These are phyloP conservation scores for Fusarium euwallaceae DNA, from an alignment of 2,329 filamentous ascomycete genomes.

Conservation along the genomic window DNA sequence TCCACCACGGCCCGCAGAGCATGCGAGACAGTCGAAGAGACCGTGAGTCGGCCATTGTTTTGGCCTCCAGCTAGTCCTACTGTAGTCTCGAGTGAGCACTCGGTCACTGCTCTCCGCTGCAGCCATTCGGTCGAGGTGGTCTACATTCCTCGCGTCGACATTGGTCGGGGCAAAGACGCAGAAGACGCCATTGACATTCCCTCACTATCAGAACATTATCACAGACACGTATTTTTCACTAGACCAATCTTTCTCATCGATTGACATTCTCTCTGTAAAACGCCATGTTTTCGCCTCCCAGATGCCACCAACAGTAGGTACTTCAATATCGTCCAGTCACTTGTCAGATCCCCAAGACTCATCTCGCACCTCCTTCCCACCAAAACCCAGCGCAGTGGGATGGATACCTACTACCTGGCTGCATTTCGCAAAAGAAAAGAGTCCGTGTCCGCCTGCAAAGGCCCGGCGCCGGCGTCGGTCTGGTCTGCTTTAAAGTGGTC, in stretches of 20 bases:
- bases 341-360: slow-evolving; percentile 32
- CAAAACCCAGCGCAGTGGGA: slow-evolving; percentile 28
- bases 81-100: too few species aligned
- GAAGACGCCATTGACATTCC: slow-evolving; percentile 26
- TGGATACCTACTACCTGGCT: slow-evolving; percentile 13
- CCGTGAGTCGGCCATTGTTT: neutral
- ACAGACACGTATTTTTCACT: neutral
- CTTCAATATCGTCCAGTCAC: slow-evolving; percentile 3
- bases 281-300: neutral
- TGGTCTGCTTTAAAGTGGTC: neutral
- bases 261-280: neutral
- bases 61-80: neutral
- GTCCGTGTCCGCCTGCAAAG: neutral
- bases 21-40: slow-evolving; percentile 5
- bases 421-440: slow-evolving; percentile 27
- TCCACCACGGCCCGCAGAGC: slow-evolving; percentile 33
- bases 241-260: neutral
- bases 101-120: neutral
- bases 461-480: neutral
- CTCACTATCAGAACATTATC: neutral
- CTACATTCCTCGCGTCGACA: slow-evolving; percentile 28
- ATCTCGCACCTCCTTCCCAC: slow-evolving; percentile 7
- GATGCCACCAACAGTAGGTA: neutral
- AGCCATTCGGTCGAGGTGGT: neutral
- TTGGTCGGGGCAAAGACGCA: slow-evolving; percentile 25